A percentile compares a stretch with the other conserved stretches of the same genome.
phyloP scores from a whole-genome alignment of 78 protist species.

The Chrysochromulina parva region DNA sequence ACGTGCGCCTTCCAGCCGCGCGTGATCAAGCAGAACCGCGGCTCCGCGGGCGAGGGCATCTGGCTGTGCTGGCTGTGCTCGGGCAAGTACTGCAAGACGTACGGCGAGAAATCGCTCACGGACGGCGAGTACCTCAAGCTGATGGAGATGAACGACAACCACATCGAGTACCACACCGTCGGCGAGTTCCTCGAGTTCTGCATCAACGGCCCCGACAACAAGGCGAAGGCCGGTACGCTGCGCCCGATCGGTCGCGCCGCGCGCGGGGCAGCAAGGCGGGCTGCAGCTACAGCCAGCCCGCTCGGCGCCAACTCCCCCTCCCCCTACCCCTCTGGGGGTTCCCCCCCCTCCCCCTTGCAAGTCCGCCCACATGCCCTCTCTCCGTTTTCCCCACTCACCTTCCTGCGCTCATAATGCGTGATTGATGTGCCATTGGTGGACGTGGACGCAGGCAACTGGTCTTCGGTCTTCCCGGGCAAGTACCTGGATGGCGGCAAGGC shows the following conservation, averaged over 20 bases:
- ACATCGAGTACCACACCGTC: constrained; percentile 6
- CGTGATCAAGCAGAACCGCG: constrained; percentile 28
- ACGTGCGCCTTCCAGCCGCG: not conserved
- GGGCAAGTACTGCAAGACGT: not conserved
- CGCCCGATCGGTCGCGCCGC: too few relatives aligned
- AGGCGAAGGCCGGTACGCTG: too few relatives aligned
- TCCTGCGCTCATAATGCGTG: too few relatives aligned
- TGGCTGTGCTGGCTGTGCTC: not conserved
- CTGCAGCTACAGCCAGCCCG: too few relatives aligned
- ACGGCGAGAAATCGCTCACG: not conserved
- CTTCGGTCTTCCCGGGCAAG: not conserved
- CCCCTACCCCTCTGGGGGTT: not conserved
- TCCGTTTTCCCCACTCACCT: too few relatives aligned
- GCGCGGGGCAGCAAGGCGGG: too few relatives aligned
- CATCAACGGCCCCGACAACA: not conserved
- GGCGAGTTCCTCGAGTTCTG: constrained; percentile 20
- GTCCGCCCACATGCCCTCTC: too few relatives aligned
- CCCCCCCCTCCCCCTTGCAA: too few relatives aligned
- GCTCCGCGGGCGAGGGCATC: constrained; percentile 26
- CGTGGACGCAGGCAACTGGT: not conserved
- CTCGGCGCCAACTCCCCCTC: not conserved
- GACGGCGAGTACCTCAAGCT: not conserved
- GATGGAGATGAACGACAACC: constrained; percentile 17
- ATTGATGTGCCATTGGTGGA: too few relatives aligned
- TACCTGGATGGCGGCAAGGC: constrained; percentile 5